Conservation (phyloP, 495 filamentous ascomycete genomes). For the Melanomma pulvis-pyrius region DNA sequence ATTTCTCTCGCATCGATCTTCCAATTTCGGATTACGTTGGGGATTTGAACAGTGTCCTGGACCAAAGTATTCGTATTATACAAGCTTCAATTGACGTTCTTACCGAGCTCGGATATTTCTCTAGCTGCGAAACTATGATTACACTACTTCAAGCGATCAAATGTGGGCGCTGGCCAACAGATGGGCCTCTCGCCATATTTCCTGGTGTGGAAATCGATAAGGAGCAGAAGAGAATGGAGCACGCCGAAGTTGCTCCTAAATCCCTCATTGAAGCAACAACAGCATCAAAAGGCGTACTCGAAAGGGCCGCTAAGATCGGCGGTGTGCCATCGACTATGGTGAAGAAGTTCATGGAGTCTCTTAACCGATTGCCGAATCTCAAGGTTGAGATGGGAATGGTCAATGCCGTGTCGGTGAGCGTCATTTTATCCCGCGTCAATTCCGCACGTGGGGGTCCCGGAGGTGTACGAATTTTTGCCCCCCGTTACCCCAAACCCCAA, state of each 20-base stretch:
- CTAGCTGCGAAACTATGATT: slow-evolving; percentile 75
- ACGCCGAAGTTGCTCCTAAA: slow-evolving; percentile 41
- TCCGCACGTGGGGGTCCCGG: neutral
- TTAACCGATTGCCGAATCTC: slow-evolving; percentile 67
- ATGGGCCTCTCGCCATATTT: slow-evolving; percentile 76
- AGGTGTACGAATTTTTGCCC: slow-evolving; percentile 76
- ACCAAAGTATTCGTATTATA: slow-evolving; percentile 95
- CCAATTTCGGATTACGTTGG: slow-evolving; percentile 97
- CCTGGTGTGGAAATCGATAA: slow-evolving; percentile 67
- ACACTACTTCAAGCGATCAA: slow-evolving; percentile 89
- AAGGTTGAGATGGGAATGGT: slow-evolving; percentile 63
- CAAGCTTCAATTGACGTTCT: slow-evolving; percentile 90
- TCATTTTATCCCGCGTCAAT: slow-evolving; percentile 71
- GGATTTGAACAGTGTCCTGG: slow-evolving; percentile 78
- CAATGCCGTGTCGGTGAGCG: slow-evolving; percentile 62
- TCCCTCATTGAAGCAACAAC: slow-evolving; percentile 51
- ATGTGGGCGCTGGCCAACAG: slow-evolving; percentile 85
- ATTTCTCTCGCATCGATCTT: slow-evolving; percentile 88
- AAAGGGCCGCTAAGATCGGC: slow-evolving; percentile 36
- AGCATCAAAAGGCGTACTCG: slow-evolving; percentile 44
- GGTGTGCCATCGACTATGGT: slow-evolving; percentile 36
- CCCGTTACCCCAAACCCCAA: slow-evolving; percentile 90
- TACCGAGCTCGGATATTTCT: slow-evolving; percentile 82
- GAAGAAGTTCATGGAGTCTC: slow-evolving; percentile 59
- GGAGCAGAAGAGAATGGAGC: slow-evolving; percentile 45